These are phyloP conservation scores for Diplodia scrobiculata DNA, from an alignment of 2,329 filamentous ascomycete genomes.

Conservation along the genomic window DNA sequence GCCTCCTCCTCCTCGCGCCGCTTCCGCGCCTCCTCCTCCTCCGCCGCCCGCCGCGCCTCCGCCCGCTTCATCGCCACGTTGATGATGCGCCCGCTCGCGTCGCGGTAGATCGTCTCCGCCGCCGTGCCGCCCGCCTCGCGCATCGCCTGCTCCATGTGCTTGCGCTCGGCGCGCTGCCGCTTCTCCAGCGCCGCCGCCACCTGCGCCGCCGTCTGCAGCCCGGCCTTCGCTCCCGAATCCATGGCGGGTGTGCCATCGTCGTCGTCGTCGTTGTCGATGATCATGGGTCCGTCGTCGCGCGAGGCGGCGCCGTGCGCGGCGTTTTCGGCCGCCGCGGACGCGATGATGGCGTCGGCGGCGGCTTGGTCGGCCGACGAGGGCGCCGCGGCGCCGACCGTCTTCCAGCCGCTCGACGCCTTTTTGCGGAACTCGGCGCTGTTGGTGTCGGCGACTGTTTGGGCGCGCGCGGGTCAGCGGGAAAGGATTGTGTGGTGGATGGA, in stretches of 20 bases:
- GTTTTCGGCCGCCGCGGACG: conserved; percentile 68
- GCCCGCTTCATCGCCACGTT: conserved; percentile 89
- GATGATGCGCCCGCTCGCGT: conserved; percentile 90
- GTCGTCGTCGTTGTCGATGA: conserved; percentile 52
- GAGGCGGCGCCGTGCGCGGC: conserved; percentile 49
- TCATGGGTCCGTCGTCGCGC: conserved; percentile 51
- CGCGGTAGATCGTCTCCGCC: conserved; percentile 87
- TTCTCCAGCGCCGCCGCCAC: conserved; percentile 62
- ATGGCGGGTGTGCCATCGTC: conserved; percentile 60
- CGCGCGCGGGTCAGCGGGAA: conserved; percentile 20
- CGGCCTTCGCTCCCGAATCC: conserved; percentile 84
- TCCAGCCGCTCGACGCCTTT: conserved; percentile 69
- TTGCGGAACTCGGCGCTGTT: conserved; percentile 63
- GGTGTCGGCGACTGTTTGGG: conserved; percentile 33
- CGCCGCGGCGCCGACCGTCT: conserved; percentile 61
- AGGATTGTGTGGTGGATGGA: background rate
- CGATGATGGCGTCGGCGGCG: conserved; percentile 77
- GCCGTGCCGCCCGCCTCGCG: conserved; percentile 49
- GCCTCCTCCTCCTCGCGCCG: conserved; percentile 67
- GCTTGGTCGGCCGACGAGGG: conserved; percentile 59
- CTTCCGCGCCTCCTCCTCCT: conserved; percentile 68
- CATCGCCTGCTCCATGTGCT: conserved; percentile 50
- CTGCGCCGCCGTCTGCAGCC: conserved; percentile 79
- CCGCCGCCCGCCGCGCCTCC: conserved; percentile 77
- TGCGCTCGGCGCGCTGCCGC: conserved; percentile 65